These are phyloP conservation scores for Boletus sensibilis DNA, from an alignment of 768 basidiomycete genomes.

Conservation along the genomic window DNA sequence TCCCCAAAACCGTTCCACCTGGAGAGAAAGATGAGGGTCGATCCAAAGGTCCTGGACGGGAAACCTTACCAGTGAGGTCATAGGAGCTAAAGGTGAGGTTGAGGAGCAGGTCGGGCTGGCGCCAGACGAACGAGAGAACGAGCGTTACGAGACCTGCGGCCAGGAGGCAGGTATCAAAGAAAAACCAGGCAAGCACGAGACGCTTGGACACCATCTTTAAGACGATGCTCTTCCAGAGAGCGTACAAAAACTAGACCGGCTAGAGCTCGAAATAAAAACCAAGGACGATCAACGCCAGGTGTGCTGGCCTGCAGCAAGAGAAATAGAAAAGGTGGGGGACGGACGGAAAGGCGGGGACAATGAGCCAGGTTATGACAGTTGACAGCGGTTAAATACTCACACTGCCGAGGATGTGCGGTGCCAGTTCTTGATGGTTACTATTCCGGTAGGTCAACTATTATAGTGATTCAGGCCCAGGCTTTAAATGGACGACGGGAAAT, in stretches of 20 bases:
- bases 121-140: conserved; percentile 70
- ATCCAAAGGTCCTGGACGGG: background rate
- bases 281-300: conserved; percentile 71
- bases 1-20: conserved; percentile 75
- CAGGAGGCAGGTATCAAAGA: conserved; percentile 68
- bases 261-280: conserved; percentile 37
- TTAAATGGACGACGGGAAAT: background rate
- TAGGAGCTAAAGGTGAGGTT: conserved; percentile 63
- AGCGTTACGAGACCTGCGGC: conserved; percentile 66
- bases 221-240: conserved; percentile 53
- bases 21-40: conserved; percentile 1
- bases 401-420: background rate
- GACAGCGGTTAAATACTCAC: conserved; percentile 17
- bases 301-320: conserved; percentile 43
- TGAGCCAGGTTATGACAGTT: background rate
- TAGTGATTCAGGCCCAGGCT: background rate
- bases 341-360: background rate
- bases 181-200: conserved; percentile 69
- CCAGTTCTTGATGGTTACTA: conserved; percentile 9
- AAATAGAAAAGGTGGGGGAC: conserved; percentile 1
- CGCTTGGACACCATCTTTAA: conserved; percentile 65
- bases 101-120: conserved; percentile 62
- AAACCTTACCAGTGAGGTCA: conserved; percentile 58
- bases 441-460: background rate
- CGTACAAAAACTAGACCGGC: conserved; percentile 41